Base-by-base conservation (phyloP, 257 asterid genomes). In the Osmanthus fragrans region DNA sequence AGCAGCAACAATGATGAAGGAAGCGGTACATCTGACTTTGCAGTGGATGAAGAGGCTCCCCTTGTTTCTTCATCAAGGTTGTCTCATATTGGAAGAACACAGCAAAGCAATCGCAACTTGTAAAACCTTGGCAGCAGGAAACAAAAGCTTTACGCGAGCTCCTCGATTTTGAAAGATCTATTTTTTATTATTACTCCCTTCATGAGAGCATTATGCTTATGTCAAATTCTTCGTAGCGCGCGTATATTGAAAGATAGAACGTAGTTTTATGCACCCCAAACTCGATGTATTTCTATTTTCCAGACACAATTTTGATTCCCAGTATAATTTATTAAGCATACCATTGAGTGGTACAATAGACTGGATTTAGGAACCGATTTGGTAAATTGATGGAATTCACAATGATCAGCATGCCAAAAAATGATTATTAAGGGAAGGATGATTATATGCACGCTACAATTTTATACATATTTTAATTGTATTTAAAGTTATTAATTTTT, bases 41-140 rank as follows among this genome's bases (percentile, higher is more conserved):
- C 25, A 0, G 77, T 76, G 45, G 92, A 90, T 83, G 96, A 87
- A 79, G 96, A 90, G 84, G 88, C 93, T 18, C 92, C 93, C 58
- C 76, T 88, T 33, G 71, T 88, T 70, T 74, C 92, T 71, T 77
- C 91, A 27, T 87, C 90, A 19, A 88, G 97, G 87, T 78, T 89
- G 66, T 87, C 92, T 49, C 89, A 84, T 86, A 82, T 88, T 76
- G 96, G 94, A 37, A 90, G 90, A 76, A 89, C 90, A 72, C 90
- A 77, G 65, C 86, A 81, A 63, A 81, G 86, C 80, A 77, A 49
- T 72, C 82, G 80, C 76, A 81, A 75, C 32, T 47, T 76, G 16
- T 84, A 86, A 86, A 40, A 23, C 75, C 27, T 21, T 27, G 12
- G 8, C 56, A 47, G 6, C 16, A 42, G 49, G 15, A 10, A 42